phyloP scores from a whole-genome alignment of 2,329 filamentous ascomycete species.

The Colletotrichum sojae region DNA sequence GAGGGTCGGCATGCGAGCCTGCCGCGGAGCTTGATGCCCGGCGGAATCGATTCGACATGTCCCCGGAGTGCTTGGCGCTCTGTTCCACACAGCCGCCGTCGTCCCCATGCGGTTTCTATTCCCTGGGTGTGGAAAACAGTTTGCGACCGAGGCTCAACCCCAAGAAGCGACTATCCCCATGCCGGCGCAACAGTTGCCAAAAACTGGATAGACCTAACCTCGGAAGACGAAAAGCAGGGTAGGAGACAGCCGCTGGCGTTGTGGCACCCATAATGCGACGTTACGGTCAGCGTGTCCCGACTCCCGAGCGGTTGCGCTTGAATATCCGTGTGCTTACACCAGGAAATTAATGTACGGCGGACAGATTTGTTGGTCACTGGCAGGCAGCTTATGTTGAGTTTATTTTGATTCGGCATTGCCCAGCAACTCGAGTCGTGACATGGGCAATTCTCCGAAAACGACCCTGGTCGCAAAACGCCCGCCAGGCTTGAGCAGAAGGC shows the following conservation, averaged over 20 bases:
- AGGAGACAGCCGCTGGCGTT: background rate
- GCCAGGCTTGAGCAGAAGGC: constrained; percentile 12
- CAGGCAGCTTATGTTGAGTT: constrained; percentile 1
- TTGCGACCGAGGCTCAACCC: constrained; percentile 12
- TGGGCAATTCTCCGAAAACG: constrained; percentile 29
- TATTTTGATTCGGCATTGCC: constrained; percentile 14
- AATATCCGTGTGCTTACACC: background rate
- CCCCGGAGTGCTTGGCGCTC: background rate
- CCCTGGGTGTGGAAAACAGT: background rate
- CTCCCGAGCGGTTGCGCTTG: background rate
- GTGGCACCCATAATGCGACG: constrained; percentile 12
- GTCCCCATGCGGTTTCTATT: too few relatives aligned
- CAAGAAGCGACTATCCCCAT: background rate
- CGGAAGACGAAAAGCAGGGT: constrained; percentile 6
- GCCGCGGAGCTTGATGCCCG: constrained; percentile 27
- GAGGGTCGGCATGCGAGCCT: constrained; percentile 10
- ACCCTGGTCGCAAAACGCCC: constrained; percentile 34
- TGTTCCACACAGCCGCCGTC: background rate
- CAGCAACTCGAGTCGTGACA: constrained; percentile 28
- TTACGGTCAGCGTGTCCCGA: constrained; percentile 10
- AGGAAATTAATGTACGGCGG: background rate
- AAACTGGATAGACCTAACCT: constrained; percentile 8
- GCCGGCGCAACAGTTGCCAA: background rate
- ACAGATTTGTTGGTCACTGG: background rate
- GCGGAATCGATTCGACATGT: constrained; percentile 1